Base-by-base conservation (phyloP, 345 rosid species). In the Iberis pinnata region DNA sequence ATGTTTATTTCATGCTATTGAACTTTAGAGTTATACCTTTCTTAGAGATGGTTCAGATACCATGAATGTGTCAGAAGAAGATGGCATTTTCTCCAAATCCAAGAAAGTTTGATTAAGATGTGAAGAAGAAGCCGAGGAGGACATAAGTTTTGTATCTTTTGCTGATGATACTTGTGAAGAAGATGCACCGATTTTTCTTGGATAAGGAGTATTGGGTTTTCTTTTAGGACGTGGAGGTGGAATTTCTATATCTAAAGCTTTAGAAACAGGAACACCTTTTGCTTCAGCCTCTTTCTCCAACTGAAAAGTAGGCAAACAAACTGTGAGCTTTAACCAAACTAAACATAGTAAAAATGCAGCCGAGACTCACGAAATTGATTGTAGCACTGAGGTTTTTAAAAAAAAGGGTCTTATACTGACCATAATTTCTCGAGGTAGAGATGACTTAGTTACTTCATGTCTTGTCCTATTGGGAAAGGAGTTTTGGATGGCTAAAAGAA, bases 161-260 rank as follows among this genome's bases (percentile, higher is more conserved):
- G 78, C 78, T 46, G 61, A 39, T 41, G 57, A 24, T 17, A 55
- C 61, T 18, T 72, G 80, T 10, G 61, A 62, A 41, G 76, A 39
- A 31, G 74, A 60, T 61, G 73, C 51, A 64, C 67, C 33, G 4
- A 52, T 47, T 74, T 87, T 90, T 25, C 98, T 76, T 63, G 98
- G 96, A 72, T 87, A 90, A 69, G 98, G 98, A 77, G 80, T 82
- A 65, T 75, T 76, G 18, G 98, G 98, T 77, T 90, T 90, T 64
- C 89, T 72, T 69, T 90, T 90, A 16, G 96, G 98, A 46, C 98
- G 95, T 59, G 98, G 98, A 76, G 98, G 96, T 22, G 98, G 98
- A 56, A 90, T 90, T 39, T 84, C 84, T 63, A 90, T 84, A 70
- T 90, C 83, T 38, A 84, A 67, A 66, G 90, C 75, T 75, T 86